Evolutionary conservation across 805 yeast species (phyloP), one percentile per base, ranked within the genome.

Genomic region (Kuraishia hungarica): DNA sequence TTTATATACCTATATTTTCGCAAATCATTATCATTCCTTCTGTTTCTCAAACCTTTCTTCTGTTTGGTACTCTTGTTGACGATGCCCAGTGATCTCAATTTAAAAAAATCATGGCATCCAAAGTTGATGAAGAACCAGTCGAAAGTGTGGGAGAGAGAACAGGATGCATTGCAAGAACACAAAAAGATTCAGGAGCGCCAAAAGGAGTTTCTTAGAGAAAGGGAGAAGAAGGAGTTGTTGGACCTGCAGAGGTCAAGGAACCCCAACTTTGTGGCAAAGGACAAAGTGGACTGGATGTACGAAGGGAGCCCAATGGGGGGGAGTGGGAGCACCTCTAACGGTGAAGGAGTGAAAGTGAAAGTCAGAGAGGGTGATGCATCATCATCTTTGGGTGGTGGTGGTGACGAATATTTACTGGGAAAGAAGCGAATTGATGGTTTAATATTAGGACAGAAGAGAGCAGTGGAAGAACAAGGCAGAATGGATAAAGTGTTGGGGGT

Each of bases 71-170:
- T 26, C 29, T 26, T 26, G 8, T 26, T 10, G 29, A 22, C n/a
- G 17, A 63, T 64, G 69, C 88, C 91, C 1, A 89, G 91, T 4
- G 97, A 92, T 68, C 76, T 93, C 59, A 93, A 93, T 67, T 70
- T 92, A 55, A 87, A 93, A 72, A 93, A 93, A 67, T 93, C 98
- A 58, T 93, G 98, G 99, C 90, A 93, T 68, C 97, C 99, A 2
- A 92, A 87, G 51, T 75, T 89, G 53, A 74, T 88, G 65, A 88
- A 86, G 67, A 93, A 93, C 74, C 90, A 86, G 70, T 85, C 84
- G 60, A 87, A 85, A 63, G 92, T 93, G 39, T 87, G 96, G 93
- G 77, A 83, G 60, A 77, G 75, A 54, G 97, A 94, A 64, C 91
- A 89, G 64, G 85, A 85, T 48, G 83, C 87, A 8, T 71, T 89